These are phyloP conservation scores for Lasiosphaeriaceae sp. DNA, from an alignment of 495 filamentous ascomycete genomes.

Conservation along the genomic window DNA sequence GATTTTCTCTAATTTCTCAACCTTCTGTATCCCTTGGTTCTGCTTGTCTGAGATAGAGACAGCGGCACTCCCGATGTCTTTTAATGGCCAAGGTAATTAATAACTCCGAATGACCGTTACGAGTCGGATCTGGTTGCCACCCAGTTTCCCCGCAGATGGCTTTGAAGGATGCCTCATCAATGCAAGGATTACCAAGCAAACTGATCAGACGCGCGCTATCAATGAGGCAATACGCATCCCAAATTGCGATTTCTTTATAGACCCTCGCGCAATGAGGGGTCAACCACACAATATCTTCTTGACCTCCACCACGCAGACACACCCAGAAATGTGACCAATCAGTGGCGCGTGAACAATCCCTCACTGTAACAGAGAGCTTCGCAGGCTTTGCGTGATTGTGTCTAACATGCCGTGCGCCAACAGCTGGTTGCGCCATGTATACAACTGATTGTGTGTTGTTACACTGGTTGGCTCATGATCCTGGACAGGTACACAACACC, in stretches of 20 bases:
- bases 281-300: background rate
- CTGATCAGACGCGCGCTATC: constrained; percentile 5
- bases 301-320: background rate
- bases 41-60: no score
- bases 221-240: constrained; percentile 13
- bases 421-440: background rate
- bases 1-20: no score
- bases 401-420: background rate
- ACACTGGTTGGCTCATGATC: background rate
- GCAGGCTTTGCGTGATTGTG: background rate
- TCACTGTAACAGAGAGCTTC: background rate
- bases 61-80: background rate
- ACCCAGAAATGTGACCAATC: no score
- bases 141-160: background rate
- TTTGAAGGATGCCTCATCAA: background rate
- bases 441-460: background rate
- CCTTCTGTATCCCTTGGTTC: no score
- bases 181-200: background rate
- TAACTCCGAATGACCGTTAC: no score
- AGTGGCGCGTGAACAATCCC: no score
- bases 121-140: no score
- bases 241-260: constrained; percentile 10
- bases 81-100: no score
- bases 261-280: background rate
- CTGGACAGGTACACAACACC: background rate